Base-by-base conservation (phyloP, 345 rosid species). In the Physaria fendleri region DNA sequence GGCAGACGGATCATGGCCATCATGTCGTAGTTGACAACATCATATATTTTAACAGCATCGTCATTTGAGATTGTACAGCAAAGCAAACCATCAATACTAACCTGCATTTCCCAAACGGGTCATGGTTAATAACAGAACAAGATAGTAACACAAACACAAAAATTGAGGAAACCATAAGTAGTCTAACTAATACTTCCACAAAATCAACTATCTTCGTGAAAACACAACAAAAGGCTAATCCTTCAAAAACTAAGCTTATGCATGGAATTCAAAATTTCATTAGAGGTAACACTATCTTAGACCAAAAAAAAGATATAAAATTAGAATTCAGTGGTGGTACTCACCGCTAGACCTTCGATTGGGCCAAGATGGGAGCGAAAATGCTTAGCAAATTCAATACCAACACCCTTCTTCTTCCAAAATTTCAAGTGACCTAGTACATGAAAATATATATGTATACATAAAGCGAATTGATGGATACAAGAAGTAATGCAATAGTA, bases 311-410 rank as follows among this genome's bases (percentile, higher is more conserved):
- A 35, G 12, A 45, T 6, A 8, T 27, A 8, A 35, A 23, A 24
- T 20, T 11, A 14, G 2, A 48, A 37, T 56, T 21, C 52, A 61
- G 14, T 56, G 34, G 14, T 43, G 53, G 40, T 55, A 54, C 95
- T 82, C 66, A 93, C 97, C 79, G 90, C 90, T 69, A 93, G 65
- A 60, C 94, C 99, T 80, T 89, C 90, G 38, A 93, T 85, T 14
- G 99, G 95, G 67, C 95, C 95, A 33, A 89, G 83, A 65, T 93
- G 99, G 24, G 99, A 85, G 44, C 90, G 85, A 66, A 85, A 93
- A 77, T 93, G 97, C 78, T 93, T 93, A 23, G 99, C 99, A 76
- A 93, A 93, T 79, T 93, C 99, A 14, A 89, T 82, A 24, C 94
- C 99, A 32, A 64, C 42, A 6, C 88, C 71, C 59, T 85, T 89